Evolutionary conservation across 2,329 filamentous ascomycete species (phyloP).

Genomic region (Scedosporium dehoogii): DNA sequence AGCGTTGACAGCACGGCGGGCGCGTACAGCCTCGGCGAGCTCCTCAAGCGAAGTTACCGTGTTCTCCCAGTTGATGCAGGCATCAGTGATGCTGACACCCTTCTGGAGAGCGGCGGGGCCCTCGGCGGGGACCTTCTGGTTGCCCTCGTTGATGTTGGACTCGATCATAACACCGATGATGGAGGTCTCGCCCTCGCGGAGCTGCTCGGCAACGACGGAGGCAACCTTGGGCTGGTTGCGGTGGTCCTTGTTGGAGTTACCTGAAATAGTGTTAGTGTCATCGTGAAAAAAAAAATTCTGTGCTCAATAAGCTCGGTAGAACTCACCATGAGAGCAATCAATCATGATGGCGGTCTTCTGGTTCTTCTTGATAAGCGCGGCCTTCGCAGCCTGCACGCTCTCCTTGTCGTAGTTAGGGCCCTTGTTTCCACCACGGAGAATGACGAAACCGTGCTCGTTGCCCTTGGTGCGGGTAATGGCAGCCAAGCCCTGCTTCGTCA

Average conservation of each 20-base stretch:
- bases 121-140: constrained; percentile 83
- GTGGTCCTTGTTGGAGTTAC: constrained; percentile 93
- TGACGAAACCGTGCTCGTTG: constrained; percentile 96
- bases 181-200: constrained; percentile 68
- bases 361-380: constrained; percentile 63
- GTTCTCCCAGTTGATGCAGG: constrained; percentile 87
- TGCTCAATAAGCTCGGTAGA: neutral
- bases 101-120: constrained; percentile 80
- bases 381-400: constrained; percentile 77
- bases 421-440: constrained; percentile 82
- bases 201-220: constrained; percentile 69
- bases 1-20: constrained; percentile 50
- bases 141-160: constrained; percentile 89
- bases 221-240: constrained; percentile 96
- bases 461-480: constrained; percentile 90
- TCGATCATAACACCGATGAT: constrained; percentile 99
- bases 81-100: constrained; percentile 94
- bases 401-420: constrained; percentile 89
- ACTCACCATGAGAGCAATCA: constrained; percentile 75
- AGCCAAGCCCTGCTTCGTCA: constrained; percentile 91
- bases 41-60: constrained; percentile 76
- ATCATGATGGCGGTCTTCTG: constrained; percentile 80
- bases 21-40: constrained; percentile 72
- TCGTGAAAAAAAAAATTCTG: no score
- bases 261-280: neutral